A percentile compares a stretch with the other conserved stretches of the same genome.
Conservation (phyloP, 2,329 filamentous ascomycete genomes). For the Aureobasidium sp. region DNA sequence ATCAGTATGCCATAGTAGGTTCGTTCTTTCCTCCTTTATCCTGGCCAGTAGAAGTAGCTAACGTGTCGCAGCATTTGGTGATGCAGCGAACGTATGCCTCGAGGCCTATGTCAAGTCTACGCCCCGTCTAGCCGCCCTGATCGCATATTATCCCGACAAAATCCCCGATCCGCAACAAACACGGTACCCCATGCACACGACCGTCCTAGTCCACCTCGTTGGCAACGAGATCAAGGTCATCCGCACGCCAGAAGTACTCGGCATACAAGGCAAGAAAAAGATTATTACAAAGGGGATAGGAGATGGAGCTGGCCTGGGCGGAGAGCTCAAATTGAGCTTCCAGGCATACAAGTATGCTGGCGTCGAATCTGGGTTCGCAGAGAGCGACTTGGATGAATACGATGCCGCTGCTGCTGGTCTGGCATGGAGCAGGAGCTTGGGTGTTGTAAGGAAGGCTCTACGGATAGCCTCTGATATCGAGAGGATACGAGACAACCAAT, state of each 20-base stretch:
- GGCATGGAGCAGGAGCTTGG: constrained; percentile 60
- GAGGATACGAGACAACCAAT: constrained; percentile 32
- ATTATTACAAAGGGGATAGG: constrained; percentile 42
- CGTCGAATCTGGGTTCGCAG: constrained; percentile 58
- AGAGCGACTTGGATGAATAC: constrained; percentile 60
- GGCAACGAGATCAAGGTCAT: constrained; percentile 39
- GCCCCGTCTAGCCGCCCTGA: constrained; percentile 49
- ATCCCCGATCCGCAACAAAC: constrained; percentile 45
- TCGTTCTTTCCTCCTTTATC: constrained; percentile 16
- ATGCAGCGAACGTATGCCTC: constrained; percentile 52
- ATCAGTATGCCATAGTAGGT: constrained; percentile 57
- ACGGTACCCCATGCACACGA: constrained; percentile 34
- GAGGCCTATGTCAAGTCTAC: constrained; percentile 49
- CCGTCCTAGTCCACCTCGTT: constrained; percentile 51
- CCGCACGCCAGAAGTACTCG: constrained; percentile 42
- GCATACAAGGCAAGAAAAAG: constrained; percentile 43
- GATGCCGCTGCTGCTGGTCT: constrained; percentile 55
- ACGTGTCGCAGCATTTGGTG: constrained; percentile 46
- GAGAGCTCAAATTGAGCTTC: constrained; percentile 33
- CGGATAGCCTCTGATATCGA: constrained; percentile 38
- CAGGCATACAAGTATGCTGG: constrained; percentile 46
- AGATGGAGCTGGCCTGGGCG: constrained; percentile 42
- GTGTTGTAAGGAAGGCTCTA: constrained; percentile 53
- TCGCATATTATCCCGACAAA: constrained; percentile 55
- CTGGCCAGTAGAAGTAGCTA: not conserved